Base-by-base conservation (phyloP, 345 rosid species). In the Lumnitzera littorea region DNA sequence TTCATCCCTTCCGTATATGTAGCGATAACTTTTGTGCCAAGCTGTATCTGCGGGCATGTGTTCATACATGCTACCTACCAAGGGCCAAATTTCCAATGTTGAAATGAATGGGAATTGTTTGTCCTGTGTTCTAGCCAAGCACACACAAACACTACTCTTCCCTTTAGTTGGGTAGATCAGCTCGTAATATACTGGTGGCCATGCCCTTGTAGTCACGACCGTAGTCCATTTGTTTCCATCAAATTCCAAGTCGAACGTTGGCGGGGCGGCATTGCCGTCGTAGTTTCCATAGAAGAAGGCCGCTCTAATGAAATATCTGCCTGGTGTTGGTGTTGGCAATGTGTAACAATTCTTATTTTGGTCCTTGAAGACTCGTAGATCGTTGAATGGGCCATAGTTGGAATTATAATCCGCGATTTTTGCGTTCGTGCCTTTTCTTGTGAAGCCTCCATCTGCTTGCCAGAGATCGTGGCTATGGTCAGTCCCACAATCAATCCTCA, bases 221-320 rank as follows among this genome's bases (percentile, higher is more conserved):
- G 13, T 50, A 17, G 72, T 60, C 72, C 76, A 68, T 27, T 60
- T 48, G 53, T 65, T 65, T 2, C 54, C 70, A 17, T 67, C 25
- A 15, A 67, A 20, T 23, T 67, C 11, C 3, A 67, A 41, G 15
- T 52, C 51, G 23, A 66, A 66, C 2, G 52, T 58, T 6, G 64
- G 60, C 15, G 70, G 70, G 53, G 27, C n/a, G 4, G 47, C 3
- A 13, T 36, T 15, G 46, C 54, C 47, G 29, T 67, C 59, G 5
- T 67, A 67, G 41, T 66, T 58, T 3, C 70, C 70, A 16, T 66
- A 51, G 43, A 58, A 53, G 52, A 66, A 66, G n/a, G 47, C 58
- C 0, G 64, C 36, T 13, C 63, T 53, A 17, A 59, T 53, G 41
- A 66, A 55, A 58, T 66, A 66, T 24, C 25, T 66, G 12, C 4